These are phyloP conservation scores for Creolimax fragrantissima DNA, from an alignment of 78 protist species.

Conservation along the genomic window DNA sequence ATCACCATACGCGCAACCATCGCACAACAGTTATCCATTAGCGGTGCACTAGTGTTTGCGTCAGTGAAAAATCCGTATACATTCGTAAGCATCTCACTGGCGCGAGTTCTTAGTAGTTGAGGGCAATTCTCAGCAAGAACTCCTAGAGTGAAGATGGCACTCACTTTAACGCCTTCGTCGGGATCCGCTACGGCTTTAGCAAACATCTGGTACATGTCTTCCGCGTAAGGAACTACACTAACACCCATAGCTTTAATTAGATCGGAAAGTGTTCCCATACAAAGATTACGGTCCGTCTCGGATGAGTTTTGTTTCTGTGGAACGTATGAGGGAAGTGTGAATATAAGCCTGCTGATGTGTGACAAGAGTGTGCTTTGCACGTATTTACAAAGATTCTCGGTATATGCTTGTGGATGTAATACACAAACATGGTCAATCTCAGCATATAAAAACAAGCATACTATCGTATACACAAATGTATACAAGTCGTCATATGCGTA, in stretches of 20 bases:
- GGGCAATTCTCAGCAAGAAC: not conserved
- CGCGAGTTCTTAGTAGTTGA: not conserved
- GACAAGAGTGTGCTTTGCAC: too few relatives aligned
- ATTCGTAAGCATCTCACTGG: not conserved
- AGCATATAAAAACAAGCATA: too few relatives aligned
- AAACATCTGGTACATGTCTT: not conserved
- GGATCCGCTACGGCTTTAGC: not conserved
- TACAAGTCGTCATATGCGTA: too few relatives aligned
- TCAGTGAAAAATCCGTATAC: constrained; percentile 8
- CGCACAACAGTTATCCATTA: not conserved
- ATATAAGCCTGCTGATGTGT: too few relatives aligned
- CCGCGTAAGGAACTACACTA: not conserved
- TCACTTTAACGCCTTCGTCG: not conserved
- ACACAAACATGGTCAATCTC: too few relatives aligned
- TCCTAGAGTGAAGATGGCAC: constrained; percentile 12
- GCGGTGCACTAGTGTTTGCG: not conserved
- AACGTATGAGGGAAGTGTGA: too few relatives aligned
- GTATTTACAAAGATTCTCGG: too few relatives aligned
- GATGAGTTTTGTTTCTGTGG: not conserved
- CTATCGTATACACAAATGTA: too few relatives aligned
- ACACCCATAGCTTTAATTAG: not conserved
- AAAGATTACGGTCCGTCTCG: not conserved
- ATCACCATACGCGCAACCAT: not conserved
- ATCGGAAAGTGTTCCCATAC: not conserved
- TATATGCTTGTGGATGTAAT: too few relatives aligned